A percentile compares a stretch with the other conserved stretches of the same genome.
These are phyloP conservation scores for Fusarium sp. DNA, from an alignment of 2,329 filamentous ascomycete species.

Conservation along the genomic window DNA sequence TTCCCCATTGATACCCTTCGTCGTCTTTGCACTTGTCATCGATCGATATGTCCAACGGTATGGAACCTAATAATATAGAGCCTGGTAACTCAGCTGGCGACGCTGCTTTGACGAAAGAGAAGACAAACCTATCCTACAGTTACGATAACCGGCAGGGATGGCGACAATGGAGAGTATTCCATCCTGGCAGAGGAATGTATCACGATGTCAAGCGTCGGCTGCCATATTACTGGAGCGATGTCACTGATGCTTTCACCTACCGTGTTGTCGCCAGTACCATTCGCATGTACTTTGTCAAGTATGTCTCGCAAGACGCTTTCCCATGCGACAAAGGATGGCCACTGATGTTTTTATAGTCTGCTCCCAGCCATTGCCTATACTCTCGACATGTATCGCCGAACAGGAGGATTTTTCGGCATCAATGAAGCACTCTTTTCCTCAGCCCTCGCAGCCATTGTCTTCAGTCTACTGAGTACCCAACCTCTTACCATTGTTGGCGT, in stretches of 20 bases:
- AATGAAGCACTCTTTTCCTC: slow-evolving; percentile 4
- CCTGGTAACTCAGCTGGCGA: background rate
- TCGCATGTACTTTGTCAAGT: slow-evolving; percentile 15
- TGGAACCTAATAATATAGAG: background rate
- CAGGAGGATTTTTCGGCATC: slow-evolving; percentile 6
- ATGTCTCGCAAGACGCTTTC: no score
- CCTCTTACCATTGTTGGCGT: slow-evolving; percentile 10
- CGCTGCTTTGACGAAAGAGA: background rate
- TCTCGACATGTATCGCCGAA: slow-evolving; percentile 10
- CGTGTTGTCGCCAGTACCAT: slow-evolving; percentile 7
- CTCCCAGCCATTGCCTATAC: slow-evolving; percentile 10
- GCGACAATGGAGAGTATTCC: slow-evolving; percentile 1
- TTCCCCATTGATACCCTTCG: background rate
- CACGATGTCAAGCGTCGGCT: slow-evolving; percentile 4
- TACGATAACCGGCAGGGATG: slow-evolving; percentile 4
- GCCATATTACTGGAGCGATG: slow-evolving; percentile 6
- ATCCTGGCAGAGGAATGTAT: slow-evolving; percentile 10
- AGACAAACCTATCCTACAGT: slow-evolving; percentile 5
- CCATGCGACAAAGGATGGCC: no score
- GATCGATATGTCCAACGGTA: background rate
- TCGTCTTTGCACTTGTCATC: background rate
- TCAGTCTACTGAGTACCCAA: background rate
- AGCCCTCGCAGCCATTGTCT: background rate
- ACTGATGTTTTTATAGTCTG: background rate
- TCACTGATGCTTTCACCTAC: slow-evolving; percentile 7